Conservation (phyloP, 495 filamentous ascomycete species). For the Aspergillus diversus region DNA sequence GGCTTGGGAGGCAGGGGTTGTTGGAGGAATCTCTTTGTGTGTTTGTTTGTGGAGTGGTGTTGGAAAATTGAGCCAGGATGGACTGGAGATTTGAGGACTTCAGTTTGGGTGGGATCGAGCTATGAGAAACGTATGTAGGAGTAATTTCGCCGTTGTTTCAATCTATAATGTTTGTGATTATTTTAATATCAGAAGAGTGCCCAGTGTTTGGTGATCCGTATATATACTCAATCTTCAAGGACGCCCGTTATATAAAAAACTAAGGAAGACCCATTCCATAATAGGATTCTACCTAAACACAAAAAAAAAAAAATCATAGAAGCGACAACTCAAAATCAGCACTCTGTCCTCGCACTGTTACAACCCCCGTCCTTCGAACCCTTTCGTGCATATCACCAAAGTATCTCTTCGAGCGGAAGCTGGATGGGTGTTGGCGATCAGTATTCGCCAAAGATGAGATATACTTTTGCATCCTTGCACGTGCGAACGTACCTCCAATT, state of each 20-base stretch:
- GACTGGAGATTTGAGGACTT: neutral
- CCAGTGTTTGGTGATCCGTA: no score
- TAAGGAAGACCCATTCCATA: neutral
- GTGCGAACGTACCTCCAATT: slow-evolving; percentile 37
- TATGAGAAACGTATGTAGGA: neutral
- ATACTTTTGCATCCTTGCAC: neutral
- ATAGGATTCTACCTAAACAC: neutral
- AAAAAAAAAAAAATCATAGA: neutral
- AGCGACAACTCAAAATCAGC: slow-evolving; percentile 15
- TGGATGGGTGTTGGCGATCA: neutral
- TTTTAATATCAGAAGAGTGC: no score
- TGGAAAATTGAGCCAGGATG: neutral
- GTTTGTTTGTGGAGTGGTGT: neutral
- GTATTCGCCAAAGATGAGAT: neutral
- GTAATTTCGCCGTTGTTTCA: neutral
- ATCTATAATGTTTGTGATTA: no score
- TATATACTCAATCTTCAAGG: no score
- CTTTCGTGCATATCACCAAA: slow-evolving; percentile 24
- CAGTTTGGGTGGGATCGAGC: neutral
- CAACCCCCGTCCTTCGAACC: slow-evolving; percentile 24
- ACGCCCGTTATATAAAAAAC: no score
- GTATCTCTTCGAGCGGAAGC: slow-evolving; percentile 29
- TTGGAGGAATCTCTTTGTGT: neutral
- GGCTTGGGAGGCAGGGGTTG: neutral
- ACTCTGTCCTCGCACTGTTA: slow-evolving; percentile 17